Percentiles rank a stretch among this genome's conserved stretches.
phyloP scores from a whole-genome alignment of 2,329 filamentous ascomycete species.

The Aureobasidium uvarum region DNA sequence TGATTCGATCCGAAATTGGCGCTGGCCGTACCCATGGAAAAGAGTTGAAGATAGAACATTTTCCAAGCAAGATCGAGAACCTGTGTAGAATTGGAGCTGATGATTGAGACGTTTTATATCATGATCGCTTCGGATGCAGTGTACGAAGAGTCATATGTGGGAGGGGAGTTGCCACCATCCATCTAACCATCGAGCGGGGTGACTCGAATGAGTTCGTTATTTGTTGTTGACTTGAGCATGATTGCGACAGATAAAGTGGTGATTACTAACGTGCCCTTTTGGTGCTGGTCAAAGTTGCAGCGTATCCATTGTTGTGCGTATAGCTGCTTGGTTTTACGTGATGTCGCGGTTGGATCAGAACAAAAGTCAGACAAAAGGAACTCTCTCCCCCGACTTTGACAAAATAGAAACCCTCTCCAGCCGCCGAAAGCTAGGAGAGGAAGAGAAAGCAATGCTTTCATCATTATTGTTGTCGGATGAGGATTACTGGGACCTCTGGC shows the following conservation, averaged over 20 bases:
- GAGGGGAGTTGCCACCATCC: background rate
- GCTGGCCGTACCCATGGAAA: too few relatives aligned
- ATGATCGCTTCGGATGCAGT: background rate
- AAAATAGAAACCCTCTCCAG: background rate
- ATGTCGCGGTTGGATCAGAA: background rate
- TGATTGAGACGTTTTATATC: background rate
- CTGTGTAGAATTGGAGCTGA: too few relatives aligned
- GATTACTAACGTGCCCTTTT: background rate
- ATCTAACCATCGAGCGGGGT: background rate
- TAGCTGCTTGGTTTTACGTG: background rate
- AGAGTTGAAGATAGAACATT: too few relatives aligned
- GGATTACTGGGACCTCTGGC: background rate
- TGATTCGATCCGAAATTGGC: too few relatives aligned
- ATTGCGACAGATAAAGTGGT: background rate
- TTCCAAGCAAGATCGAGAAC: too few relatives aligned
- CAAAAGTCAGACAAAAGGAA: background rate
- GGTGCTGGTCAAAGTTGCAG: background rate
- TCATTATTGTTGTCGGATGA: background rate
- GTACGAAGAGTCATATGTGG: background rate
- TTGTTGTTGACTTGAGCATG: background rate
- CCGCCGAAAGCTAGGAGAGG: background rate
- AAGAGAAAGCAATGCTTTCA: background rate
- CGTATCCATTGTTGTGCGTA: background rate
- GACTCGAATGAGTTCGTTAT: background rate
- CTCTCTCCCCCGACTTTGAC: background rate